Conservation (phyloP, 768 basidiomycete species). For the Psilocybe subaeruginosa region DNA sequence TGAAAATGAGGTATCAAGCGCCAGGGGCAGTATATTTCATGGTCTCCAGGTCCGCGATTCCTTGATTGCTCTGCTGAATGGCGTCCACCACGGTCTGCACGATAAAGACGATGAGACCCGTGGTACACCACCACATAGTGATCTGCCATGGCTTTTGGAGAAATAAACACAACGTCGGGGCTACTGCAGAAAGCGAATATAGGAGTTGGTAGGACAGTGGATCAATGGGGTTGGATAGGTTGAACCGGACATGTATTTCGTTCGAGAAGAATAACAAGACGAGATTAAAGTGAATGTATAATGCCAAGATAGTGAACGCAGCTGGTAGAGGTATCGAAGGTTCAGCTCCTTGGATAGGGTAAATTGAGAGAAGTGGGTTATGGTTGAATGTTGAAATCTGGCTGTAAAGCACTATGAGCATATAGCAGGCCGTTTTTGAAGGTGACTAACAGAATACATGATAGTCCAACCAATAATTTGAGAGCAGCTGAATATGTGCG, state of each 20-base stretch:
- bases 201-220: conserved; percentile 36
- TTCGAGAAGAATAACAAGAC: conserved; percentile 43
- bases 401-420: conserved; percentile 29
- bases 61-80: conserved; percentile 46
- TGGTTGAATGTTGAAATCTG: conserved; percentile 44
- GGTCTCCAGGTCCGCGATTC: conserved; percentile 51
- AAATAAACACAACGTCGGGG: conserved; percentile 52
- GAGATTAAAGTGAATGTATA: conserved; percentile 56
- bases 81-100: conserved; percentile 49
- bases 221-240: conserved; percentile 25
- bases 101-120: conserved; percentile 43
- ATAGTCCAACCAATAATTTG: conserved; percentile 45
- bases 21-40: conserved; percentile 60
- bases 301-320: conserved; percentile 48
- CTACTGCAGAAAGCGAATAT: conserved; percentile 42
- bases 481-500: conserved; percentile 41
- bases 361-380: conserved; percentile 51
- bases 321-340: conserved; percentile 46
- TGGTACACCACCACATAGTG: conserved; percentile 54
- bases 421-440: not conserved
- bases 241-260: conserved; percentile 35
- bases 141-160: conserved; percentile 55
- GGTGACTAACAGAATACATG: conserved; percentile 47
- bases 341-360: conserved; percentile 31
- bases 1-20: conserved; percentile 36